Conservation (phyloP, 2,329 filamentous ascomycete genomes). For the Clarireedia paspali region DNA sequence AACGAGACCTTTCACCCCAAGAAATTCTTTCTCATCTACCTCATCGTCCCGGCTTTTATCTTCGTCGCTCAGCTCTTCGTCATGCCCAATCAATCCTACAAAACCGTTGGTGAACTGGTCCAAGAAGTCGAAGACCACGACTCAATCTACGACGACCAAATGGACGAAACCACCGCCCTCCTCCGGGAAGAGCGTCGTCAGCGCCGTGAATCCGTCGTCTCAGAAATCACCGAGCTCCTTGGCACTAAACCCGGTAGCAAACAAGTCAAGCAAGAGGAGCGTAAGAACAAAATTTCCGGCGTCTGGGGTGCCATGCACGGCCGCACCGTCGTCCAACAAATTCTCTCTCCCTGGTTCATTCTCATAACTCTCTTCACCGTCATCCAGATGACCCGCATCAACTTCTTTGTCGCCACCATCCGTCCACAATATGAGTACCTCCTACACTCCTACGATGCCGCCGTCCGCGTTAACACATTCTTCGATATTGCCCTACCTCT, state of each 20-base stretch:
- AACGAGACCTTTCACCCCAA: slow-evolving; percentile 50
- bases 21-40: slow-evolving; percentile 65
- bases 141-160: slow-evolving; percentile 42
- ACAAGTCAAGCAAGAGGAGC: slow-evolving; percentile 60
- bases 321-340: slow-evolving; percentile 61
- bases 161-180: slow-evolving; percentile 39
- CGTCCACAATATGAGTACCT: slow-evolving; percentile 74
- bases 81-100: slow-evolving; percentile 72
- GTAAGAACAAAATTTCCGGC: slow-evolving; percentile 57
- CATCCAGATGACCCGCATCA: slow-evolving; percentile 73
- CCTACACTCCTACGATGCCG: slow-evolving; percentile 51
- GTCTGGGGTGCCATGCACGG: slow-evolving; percentile 85
- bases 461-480: slow-evolving; percentile 68
- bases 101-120: slow-evolving; percentile 77
- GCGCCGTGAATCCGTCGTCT: slow-evolving; percentile 33
- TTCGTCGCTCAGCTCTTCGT: slow-evolving; percentile 58
- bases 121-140: slow-evolving; percentile 55
- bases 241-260: slow-evolving; percentile 56
- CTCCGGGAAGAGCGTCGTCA: slow-evolving; percentile 42
- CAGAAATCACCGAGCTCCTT: slow-evolving; percentile 67
- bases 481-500: slow-evolving; percentile 82
- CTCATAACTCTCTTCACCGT: slow-evolving; percentile 73
- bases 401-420: slow-evolving; percentile 87
- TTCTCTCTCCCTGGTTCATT: slow-evolving; percentile 74
- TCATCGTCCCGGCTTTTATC: slow-evolving; percentile 62